Evolutionary conservation across 83 land plant genomes (phyloP).

Genomic region (Isoetes engelmannii): DNA sequence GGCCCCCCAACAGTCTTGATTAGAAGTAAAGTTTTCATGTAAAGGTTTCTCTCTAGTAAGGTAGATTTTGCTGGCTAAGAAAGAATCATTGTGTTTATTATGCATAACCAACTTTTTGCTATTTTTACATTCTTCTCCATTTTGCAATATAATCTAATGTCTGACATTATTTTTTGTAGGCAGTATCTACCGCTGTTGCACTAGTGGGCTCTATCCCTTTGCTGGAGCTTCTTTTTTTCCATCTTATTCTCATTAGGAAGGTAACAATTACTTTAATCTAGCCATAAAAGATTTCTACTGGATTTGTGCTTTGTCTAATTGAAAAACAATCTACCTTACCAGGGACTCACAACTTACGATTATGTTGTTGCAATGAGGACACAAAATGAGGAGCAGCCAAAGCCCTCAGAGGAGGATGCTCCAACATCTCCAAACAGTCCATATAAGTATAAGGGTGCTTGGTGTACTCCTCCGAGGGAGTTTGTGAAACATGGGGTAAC

Average conservation of each 20-base stretch:
- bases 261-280: not conserved
- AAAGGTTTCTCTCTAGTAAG: too few relatives aligned
- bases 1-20: not conserved
- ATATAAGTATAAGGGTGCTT: conserved; percentile 13
- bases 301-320: too few relatives aligned
- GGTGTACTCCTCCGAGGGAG: conserved; percentile 27
- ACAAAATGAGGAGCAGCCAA: conserved; percentile 8
- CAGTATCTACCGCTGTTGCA: conserved; percentile 9
- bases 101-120: too few relatives aligned
- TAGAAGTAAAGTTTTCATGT: too few relatives aligned
- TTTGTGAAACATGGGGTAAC: conserved; percentile 24
- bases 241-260: conserved; percentile 27
- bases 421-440: conserved; percentile 24
- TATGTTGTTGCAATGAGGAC: conserved; percentile 22
- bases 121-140: too few relatives aligned
- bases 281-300: not conserved
- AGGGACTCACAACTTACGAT: conserved; percentile 31
- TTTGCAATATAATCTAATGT: too few relatives aligned
- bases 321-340: not conserved
- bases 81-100: too few relatives aligned
- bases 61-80: too few relatives aligned
- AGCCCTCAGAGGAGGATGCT: conserved; percentile 4
- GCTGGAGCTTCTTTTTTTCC: conserved; percentile 25
- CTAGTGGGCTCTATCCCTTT: conserved; percentile 17
- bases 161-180: conserved; percentile 9